A percentile compares a stretch with the other conserved stretches of the same genome.
Evolutionary conservation across 148 eudicot species (phyloP).

Genomic region (Pharnaceum exiguum): DNA sequence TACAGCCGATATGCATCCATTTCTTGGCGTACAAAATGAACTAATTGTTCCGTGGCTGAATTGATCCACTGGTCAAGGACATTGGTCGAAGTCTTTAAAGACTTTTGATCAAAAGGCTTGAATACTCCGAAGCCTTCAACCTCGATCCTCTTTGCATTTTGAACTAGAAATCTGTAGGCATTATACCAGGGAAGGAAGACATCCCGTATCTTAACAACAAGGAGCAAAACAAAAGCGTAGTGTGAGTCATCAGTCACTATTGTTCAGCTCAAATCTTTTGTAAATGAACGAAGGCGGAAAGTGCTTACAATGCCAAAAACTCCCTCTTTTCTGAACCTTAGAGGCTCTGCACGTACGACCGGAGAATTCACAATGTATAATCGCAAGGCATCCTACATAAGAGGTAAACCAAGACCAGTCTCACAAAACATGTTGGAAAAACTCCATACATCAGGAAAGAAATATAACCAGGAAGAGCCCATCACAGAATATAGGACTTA

Average conservation of each 20-base stretch:
- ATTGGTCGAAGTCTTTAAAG: slow-evolving; percentile 69
- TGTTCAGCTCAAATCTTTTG: background rate
- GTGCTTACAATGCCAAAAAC: slow-evolving; percentile 76
- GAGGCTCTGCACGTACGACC: slow-evolving; percentile 95
- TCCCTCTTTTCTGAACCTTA: slow-evolving; percentile 91
- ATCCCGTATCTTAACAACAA: slow-evolving; percentile 68
- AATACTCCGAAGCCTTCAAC: slow-evolving; percentile 76
- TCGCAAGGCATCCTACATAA: slow-evolving; percentile 75
- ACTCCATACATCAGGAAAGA: background rate
- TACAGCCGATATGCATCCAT: slow-evolving; percentile 94
- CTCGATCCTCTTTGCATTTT: slow-evolving; percentile 92
- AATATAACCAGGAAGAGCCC: background rate
- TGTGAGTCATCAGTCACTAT: background rate
- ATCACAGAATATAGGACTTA: slow-evolving; percentile 31
- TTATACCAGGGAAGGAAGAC: slow-evolving; percentile 99
- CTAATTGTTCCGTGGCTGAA: slow-evolving; percentile 89
- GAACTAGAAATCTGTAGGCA: slow-evolving; percentile 95
- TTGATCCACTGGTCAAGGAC: slow-evolving; percentile 99
- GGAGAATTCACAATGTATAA: slow-evolving; percentile 92
- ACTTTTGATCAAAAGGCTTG: slow-evolving; percentile 50
- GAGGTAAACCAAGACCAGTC: background rate
- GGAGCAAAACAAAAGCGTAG: slow-evolving; percentile 1
- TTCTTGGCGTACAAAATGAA: slow-evolving; percentile 89
- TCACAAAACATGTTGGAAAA: background rate
- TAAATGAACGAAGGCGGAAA: background rate